Evolutionary conservation across 2,329 filamentous ascomycete genomes (phyloP).

Genomic region (Calycina herbarum): DNA sequence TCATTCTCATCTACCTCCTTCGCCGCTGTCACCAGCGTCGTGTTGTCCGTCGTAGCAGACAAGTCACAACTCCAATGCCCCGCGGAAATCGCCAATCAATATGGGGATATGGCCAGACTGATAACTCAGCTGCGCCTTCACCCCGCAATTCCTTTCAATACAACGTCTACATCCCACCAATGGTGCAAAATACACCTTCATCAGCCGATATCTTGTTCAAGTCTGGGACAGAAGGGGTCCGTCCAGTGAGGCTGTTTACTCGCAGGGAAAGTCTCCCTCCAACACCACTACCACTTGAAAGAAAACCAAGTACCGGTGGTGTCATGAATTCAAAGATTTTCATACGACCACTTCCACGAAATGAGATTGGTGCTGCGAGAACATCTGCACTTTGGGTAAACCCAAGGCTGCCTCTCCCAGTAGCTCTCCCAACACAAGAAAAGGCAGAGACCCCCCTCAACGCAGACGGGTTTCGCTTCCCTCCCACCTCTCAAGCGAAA

Average conservation of each 20-base stretch:
- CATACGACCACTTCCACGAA: background rate
- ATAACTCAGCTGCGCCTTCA: background rate
- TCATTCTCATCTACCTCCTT: background rate
- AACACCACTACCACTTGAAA: background rate
- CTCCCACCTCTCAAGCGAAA: background rate
- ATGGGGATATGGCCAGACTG: background rate
- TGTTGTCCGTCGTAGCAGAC: background rate
- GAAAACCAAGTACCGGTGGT: background rate
- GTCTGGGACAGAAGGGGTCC: background rate
- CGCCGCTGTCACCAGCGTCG: background rate
- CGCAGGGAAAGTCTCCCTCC: background rate
- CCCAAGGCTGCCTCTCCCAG: background rate
- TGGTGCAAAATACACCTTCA: background rate
- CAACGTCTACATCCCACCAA: background rate
- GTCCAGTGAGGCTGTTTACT: background rate
- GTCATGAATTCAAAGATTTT: constrained; percentile 4
- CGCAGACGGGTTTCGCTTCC: background rate
- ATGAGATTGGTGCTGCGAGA: constrained; percentile 5
- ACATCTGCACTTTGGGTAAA: background rate
- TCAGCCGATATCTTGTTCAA: background rate
- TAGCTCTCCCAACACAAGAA: background rate
- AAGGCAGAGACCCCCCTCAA: background rate
- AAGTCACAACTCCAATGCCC: background rate
- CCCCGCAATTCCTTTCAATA: background rate
- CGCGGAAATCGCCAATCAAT: background rate